These are phyloP conservation scores for Bruguiera sexangula DNA, from an alignment of 345 rosid species.

Conservation along the genomic window DNA sequence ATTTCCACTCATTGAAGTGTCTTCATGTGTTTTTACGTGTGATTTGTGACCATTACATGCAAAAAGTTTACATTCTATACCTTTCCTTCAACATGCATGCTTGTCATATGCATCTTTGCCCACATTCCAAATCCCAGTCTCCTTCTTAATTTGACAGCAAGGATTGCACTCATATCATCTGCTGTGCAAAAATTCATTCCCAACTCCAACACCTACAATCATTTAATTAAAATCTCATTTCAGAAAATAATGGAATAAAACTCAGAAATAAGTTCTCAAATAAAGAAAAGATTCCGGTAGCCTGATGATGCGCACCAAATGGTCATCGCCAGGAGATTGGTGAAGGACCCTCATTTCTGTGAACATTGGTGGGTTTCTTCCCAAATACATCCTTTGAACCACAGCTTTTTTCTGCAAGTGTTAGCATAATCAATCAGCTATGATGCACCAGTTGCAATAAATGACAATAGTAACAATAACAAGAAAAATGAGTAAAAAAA, in stretches of 20 bases:
- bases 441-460: neutral
- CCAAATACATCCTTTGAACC: constrained; percentile 77
- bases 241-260: neutral
- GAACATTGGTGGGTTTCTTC: constrained; percentile 82
- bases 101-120: constrained; percentile 86
- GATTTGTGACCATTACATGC: neutral
- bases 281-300: neutral
- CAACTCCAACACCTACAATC: constrained; percentile 74
- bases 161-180: constrained; percentile 92
- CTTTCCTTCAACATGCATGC: constrained; percentile 98
- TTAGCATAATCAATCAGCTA: constrained; percentile 11
- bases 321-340: constrained; percentile 67
- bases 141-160: constrained; percentile 78
- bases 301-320: constrained; percentile 51
- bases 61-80: constrained; percentile 18
- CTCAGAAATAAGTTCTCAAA: neutral
- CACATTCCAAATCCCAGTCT: constrained; percentile 92
- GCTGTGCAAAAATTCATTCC: constrained; percentile 88
- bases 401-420: constrained; percentile 63
- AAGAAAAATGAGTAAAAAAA: neutral
- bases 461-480: neutral
- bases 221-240: constrained; percentile 13
- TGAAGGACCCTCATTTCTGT: constrained; percentile 76
- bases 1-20: no score
- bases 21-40: no score